Base-by-base conservation (phyloP, 2,329 filamentous ascomycete species). In the Microcyclosporella mali region DNA sequence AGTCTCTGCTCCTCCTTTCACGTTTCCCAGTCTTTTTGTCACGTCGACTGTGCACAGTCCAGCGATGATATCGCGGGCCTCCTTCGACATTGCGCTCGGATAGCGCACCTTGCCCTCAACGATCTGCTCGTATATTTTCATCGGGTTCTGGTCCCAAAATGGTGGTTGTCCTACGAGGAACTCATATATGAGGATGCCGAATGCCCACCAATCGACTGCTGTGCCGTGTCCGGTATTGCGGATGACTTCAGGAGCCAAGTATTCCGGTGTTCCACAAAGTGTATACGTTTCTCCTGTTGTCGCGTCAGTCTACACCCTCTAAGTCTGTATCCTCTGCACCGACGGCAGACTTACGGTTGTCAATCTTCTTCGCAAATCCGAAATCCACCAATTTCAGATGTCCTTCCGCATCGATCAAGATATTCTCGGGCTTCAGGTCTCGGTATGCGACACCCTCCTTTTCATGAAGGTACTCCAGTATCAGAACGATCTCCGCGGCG, bases 321-420 rank as follows among this genome's bases (percentile, higher is more conserved):
- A n/a, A n/a, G 37, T 16, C 38, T 37, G 39, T 45, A 15, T 32
- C 19, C 2, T 40, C 15, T 18, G 30, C 14, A 36, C 27, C 38
- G n/a, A n/a, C 31, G 15, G 19, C 39, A 18, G 37, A 56, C 68
- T 58, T 59, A 75, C 73, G 67, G 49, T 74, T 72, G 27, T 84
- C 82, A 17, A 90, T 73, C 50, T 84, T 79, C 71, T 90, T 90
- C 33, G 85, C 85, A 60, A 90, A 90, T 9, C 85, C 85, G 69
- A 90, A 90, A 64, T 90, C 85, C 3, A 90, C 85, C 37, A 90
- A 72, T 65, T 87, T 88, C 56, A 90, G 79, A 65, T 90, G 85
- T 2, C 85, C 85, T 25, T 87, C 76, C 35, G 74, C 78, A 60
- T 90, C 85, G 18, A 90, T 75, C 40, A 90, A 70, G 29, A 90